These are phyloP conservation scores for Lavandula angustifolia DNA, from an alignment of 257 asterid genomes.

Conservation along the genomic window DNA sequence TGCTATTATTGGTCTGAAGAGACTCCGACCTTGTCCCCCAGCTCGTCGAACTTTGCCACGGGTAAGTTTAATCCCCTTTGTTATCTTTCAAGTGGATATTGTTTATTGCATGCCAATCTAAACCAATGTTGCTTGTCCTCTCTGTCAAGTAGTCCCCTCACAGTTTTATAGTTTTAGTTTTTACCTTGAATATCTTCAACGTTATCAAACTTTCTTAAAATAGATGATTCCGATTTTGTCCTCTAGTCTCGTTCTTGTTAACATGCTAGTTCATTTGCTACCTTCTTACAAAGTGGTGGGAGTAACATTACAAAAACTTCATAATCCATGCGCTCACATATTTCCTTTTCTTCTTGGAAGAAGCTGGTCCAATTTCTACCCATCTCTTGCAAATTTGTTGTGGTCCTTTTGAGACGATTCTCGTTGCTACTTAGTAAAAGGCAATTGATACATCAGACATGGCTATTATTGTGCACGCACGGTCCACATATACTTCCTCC, in stretches of 20 bases:
- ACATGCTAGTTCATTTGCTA: not conserved
- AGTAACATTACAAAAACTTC: not conserved
- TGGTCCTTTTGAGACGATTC: conserved; percentile 19
- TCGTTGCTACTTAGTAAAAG: conserved; percentile 4
- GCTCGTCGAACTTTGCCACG: conserved; percentile 96
- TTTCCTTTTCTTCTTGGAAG: not conserved
- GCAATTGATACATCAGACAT: not conserved
- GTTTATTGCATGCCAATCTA: not conserved
- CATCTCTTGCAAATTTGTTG: conserved; percentile 18
- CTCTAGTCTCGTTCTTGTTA: conserved; percentile 6
- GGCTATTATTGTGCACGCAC: not conserved
- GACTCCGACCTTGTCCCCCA: conserved; percentile 94
- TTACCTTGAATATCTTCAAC: not conserved
- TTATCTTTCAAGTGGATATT: conserved; percentile 2
- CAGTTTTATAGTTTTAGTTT: not conserved
- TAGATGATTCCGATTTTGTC: conserved; percentile 2
- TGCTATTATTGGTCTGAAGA: conserved; percentile 68
- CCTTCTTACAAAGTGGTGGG: conserved; percentile 10
- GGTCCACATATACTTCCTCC: not conserved
- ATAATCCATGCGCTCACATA: not conserved
- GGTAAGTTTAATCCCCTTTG: conserved; percentile 47
- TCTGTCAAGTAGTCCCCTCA: not conserved
- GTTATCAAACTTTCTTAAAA: not conserved
- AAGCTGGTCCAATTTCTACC: conserved; percentile 12
- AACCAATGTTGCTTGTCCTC: not conserved